A percentile compares a stretch with the other conserved stretches of the same genome.
phyloP scores from a whole-genome alignment of 2,329 filamentous ascomycete species.

The Colletotrichum eleusines region DNA sequence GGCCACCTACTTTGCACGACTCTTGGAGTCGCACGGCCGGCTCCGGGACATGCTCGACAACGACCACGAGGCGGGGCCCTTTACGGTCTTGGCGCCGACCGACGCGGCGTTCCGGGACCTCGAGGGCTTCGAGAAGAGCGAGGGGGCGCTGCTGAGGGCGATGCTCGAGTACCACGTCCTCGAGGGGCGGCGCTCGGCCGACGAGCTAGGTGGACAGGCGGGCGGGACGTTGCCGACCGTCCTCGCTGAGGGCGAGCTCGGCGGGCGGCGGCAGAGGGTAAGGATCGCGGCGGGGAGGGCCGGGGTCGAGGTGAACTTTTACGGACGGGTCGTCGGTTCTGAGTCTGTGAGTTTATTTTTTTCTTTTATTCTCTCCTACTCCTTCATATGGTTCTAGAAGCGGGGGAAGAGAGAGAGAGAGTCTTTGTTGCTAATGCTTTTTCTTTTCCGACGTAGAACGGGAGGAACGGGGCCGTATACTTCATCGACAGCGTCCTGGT shows the following conservation, averaged over 20 bases:
- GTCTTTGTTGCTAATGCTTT: neutral
- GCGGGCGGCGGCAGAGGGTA: constrained; percentile 8
- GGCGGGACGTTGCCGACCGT: neutral
- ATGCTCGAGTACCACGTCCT: constrained; percentile 33
- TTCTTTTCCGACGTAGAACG: neutral
- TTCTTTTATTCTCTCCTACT: neutral
- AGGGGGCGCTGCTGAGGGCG: constrained; percentile 57
- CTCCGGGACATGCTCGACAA: neutral
- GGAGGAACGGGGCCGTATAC: constrained; percentile 19
- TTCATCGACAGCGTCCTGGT: constrained; percentile 34
- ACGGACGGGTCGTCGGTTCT: neutral
- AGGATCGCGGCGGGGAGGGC: neutral
- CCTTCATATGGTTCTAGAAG: too few species aligned
- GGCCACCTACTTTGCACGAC: constrained; percentile 1
- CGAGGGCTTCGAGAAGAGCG: neutral
- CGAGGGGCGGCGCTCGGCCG: neutral
- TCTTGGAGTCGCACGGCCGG: constrained; percentile 5
- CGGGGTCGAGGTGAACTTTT: constrained; percentile 14
- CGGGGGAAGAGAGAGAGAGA: too few species aligned
- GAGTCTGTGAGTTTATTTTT: constrained; percentile 10
- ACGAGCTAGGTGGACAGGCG: neutral
- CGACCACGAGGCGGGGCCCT: neutral
- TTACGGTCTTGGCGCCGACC: constrained; percentile 23
- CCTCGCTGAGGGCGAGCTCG: constrained; percentile 6
- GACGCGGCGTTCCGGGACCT: constrained; percentile 22